Base-by-base conservation (phyloP, 2,329 filamentous ascomycete species). In the Pseudopithomyces maydicus region DNA sequence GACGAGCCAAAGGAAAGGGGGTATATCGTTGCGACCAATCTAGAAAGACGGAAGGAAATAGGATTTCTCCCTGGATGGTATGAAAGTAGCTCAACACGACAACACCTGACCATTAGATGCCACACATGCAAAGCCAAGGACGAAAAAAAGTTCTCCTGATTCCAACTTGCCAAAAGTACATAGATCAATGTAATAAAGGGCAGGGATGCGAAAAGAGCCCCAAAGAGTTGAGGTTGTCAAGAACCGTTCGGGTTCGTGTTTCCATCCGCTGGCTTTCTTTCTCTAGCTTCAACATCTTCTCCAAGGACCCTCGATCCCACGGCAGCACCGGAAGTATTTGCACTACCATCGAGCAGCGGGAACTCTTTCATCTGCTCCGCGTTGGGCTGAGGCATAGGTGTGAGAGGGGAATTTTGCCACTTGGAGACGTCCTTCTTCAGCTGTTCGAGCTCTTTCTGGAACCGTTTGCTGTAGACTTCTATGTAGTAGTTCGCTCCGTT, bases 401-500 rank as follows among this genome's bases (percentile, higher is more conserved):
- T 43, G 17, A 70, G 69, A 1, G 73, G 73, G 1, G 67, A 70
- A 1, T 66, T 70, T 75, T 97, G 92, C 91, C 92, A 96, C 74
- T 92, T 94, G 44, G 88, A 85, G 8, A 99, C 92, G 71, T 99
- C 95, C 54, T 86, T 86, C 77, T 90, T 93, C 79, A 99, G 85
- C 51, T 89, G 85, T 73, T 99, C 93, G 12, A 99, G 82, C 76
- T 99, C 95, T 72, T 94, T 97, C 80, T 99, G 92, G 82, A 99
- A 98, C 2, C 93, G 87, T 69, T 91, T 96, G 52, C 96, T 95
- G 74, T 98, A 99, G 1, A 98, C 91, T 68, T 99, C 95, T 70
- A 99, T 98, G 77, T 99, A 99, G 77, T 90, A 99, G 0, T 93
- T 98, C 17, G 95, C 92, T 32, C 95, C 95, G 67, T 99, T 99